A percentile compares a stretch with the other conserved stretches of the same genome.
Conservation (phyloP, 352 stramenopile species). For the Phytophthora niederhauseri region DNA sequence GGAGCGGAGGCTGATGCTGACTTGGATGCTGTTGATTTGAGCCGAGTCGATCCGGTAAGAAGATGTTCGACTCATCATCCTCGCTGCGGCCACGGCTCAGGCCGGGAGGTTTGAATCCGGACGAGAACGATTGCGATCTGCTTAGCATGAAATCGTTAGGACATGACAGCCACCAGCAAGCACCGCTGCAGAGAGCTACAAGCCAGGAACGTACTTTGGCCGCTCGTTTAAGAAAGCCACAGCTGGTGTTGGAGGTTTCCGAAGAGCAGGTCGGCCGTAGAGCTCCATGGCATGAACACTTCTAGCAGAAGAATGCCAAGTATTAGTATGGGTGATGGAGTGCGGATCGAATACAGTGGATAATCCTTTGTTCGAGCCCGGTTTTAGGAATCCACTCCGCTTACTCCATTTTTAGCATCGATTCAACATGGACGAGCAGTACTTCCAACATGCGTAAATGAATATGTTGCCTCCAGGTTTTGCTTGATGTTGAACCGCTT, state of each 20-base stretch:
- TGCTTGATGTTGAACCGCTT: no score
- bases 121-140: conserved; percentile 40
- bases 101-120: conserved; percentile 27
- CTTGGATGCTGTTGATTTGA: conserved; percentile 16
- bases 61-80: conserved; percentile 3
- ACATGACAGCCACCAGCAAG: neutral
- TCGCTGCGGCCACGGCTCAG: conserved; percentile 1
- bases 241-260: neutral
- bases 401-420: neutral
- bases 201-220: conserved; percentile 26
- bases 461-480: no score
- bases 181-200: neutral
- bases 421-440: no score
- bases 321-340: neutral
- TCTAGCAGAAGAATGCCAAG: neutral
- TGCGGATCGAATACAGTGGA: neutral
- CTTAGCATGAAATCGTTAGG: neutral
- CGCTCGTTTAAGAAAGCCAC: conserved; percentile 32
- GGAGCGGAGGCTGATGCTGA: conserved; percentile 6
- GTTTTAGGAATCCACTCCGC: neutral
- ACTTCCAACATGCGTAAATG: no score
- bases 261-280: neutral
- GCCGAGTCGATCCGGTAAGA: conserved; percentile 1
- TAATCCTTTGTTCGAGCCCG: neutral
- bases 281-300: neutral